Conservation (phyloP, 805 yeast genomes). For the Wickerhamiella kurtzmanii region DNA sequence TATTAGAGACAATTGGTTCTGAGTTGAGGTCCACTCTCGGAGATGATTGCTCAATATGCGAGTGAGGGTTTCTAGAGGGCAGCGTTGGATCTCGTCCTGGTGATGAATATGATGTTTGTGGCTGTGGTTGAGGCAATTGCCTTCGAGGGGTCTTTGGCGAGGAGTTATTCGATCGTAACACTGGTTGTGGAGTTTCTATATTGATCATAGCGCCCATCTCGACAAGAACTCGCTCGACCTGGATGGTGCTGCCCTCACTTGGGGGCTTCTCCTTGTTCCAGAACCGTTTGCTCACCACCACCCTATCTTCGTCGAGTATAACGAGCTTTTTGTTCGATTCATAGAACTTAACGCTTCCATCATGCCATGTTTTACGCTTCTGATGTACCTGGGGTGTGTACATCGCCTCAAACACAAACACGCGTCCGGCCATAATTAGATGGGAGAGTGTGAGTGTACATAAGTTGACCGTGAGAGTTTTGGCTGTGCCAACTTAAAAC, state of each 20-base stretch:
- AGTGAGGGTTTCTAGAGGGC: neutral
- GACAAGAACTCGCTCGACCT: constrained; percentile 21
- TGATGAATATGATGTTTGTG: neutral
- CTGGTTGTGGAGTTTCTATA: neutral
- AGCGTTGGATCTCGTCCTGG: neutral
- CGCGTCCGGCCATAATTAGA: no score
- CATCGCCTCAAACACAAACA: constrained; percentile 16
- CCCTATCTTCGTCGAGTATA: constrained; percentile 22
- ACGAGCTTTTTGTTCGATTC: constrained; percentile 18
- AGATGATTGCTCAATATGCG: neutral
- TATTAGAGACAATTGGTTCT: neutral
- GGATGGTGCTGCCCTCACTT: constrained; percentile 10
- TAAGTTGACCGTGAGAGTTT: no score
- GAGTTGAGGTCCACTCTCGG: neutral
- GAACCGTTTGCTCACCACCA: constrained; percentile 12
- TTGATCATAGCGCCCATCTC: constrained; percentile 16
- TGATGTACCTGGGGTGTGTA: constrained; percentile 26
- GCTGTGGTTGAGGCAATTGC: neutral
- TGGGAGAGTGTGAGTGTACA: no score
- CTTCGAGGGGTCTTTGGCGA: no score
- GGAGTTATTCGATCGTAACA: no score
- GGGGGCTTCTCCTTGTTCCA: constrained; percentile 9
- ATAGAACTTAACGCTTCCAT: constrained; percentile 23
- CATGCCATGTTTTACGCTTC: constrained; percentile 28
- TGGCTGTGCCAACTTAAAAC: no score